Evolutionary conservation across 78 protist genomes (phyloP).

Genomic region (Tieghemostelium lacteum): DNA sequence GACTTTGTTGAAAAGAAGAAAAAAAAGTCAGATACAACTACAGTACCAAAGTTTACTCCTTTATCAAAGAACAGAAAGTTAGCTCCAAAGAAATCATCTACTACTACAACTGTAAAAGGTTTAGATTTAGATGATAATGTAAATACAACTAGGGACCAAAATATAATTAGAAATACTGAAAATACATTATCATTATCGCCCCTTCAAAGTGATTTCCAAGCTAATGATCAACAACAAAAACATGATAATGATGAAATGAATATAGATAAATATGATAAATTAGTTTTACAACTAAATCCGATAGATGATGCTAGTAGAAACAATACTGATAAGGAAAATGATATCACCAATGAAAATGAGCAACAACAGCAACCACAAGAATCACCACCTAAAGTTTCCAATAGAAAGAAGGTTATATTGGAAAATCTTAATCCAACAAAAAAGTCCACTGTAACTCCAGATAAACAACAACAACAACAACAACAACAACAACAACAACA

Average conservation of each 20-base stretch:
- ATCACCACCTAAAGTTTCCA: not conserved
- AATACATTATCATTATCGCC: too few relatives aligned
- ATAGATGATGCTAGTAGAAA: not conserved
- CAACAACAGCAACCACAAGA: not conserved
- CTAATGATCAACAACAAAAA: not conserved
- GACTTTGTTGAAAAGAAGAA: too few relatives aligned
- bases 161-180: too few relatives aligned
- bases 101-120: not conserved
- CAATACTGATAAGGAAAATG: not conserved
- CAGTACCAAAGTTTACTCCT: too few relatives aligned
- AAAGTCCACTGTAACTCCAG: not conserved
- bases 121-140: not conserved
- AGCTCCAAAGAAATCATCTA: too few relatives aligned
- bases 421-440: not conserved
- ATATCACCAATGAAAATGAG: not conserved
- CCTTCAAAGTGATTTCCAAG: too few relatives aligned
- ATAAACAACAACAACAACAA: not conserved
- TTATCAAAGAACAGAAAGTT: too few relatives aligned
- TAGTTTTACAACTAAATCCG: not conserved
- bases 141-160: not conserved
- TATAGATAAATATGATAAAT: not conserved
- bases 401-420: not conserved
- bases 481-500: not conserved
- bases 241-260: not conserved
- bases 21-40: too few relatives aligned